Evolutionary conservation across 2,329 filamentous ascomycete species (phyloP).

Genomic region (Tolypocladium paradoxum): DNA sequence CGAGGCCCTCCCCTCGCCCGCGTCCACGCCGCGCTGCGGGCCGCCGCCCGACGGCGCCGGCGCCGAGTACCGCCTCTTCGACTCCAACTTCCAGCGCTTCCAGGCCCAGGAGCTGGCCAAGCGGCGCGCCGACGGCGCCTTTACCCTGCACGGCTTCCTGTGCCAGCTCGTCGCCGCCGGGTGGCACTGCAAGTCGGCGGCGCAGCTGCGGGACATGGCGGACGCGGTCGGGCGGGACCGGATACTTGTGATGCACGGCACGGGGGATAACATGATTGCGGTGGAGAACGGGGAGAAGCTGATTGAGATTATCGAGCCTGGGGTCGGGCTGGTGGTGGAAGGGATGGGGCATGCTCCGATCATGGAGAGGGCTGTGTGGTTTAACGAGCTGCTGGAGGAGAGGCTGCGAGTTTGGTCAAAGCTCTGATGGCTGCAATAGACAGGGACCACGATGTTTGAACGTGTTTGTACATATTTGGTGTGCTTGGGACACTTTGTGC

Average conservation of each 20-base stretch:
- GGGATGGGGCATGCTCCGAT: slow-evolving; percentile 66
- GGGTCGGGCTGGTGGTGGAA: slow-evolving; percentile 50
- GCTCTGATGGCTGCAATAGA: slow-evolving; percentile 19
- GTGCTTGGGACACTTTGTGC: background rate
- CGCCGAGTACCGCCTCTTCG: slow-evolving; percentile 43
- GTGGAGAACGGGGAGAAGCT: slow-evolving; percentile 59
- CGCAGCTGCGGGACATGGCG: slow-evolving; percentile 53
- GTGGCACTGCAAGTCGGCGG: slow-evolving; percentile 64
- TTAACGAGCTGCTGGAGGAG: slow-evolving; percentile 52
- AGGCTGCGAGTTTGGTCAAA: slow-evolving; percentile 41
- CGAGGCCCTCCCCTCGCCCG: slow-evolving; percentile 37
- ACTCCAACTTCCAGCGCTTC: slow-evolving; percentile 71
- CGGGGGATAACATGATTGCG: slow-evolving; percentile 66
- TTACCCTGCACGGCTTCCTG: slow-evolving; percentile 58
- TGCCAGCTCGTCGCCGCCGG: slow-evolving; percentile 69
- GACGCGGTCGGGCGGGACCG: slow-evolving; percentile 60
- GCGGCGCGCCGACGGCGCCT: slow-evolving; percentile 47
- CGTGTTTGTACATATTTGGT: background rate
- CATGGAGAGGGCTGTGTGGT: slow-evolving; percentile 59
- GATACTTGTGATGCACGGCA: slow-evolving; percentile 71
- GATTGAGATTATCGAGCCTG: slow-evolving; percentile 53
- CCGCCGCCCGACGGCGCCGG: slow-evolving; percentile 9
- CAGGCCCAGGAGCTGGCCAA: slow-evolving; percentile 71
- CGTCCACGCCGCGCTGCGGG: slow-evolving; percentile 27
- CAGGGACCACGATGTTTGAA: background rate